A percentile compares a stretch with the other conserved stretches of the same genome.
Evolutionary conservation across 306 rosid species (phyloP).

Genomic region (Sicyos baderoa): DNA sequence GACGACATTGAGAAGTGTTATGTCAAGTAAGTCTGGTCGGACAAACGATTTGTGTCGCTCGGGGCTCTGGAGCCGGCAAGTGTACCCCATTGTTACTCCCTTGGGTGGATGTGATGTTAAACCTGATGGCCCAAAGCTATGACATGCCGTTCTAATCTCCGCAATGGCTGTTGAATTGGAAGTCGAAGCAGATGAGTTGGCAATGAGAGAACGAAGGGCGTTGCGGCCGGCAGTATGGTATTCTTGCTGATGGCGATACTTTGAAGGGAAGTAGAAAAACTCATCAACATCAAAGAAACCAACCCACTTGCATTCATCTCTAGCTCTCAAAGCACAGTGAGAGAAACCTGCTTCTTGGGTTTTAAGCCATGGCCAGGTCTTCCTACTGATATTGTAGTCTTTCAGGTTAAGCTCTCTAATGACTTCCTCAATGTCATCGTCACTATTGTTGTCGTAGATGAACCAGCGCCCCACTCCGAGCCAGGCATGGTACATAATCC

Average conservation of each 20-base stretch:
- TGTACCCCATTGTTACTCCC: slow-evolving; percentile 73
- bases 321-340: slow-evolving; percentile 75
- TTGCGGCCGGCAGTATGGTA: slow-evolving; percentile 47
- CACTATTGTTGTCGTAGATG: slow-evolving; percentile 88
- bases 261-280: slow-evolving; percentile 62
- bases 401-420: slow-evolving; percentile 43
- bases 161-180: slow-evolving; percentile 35
- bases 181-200: slow-evolving; percentile 40
- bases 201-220: slow-evolving; percentile 39
- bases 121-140: slow-evolving; percentile 91
- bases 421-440: slow-evolving; percentile 58
- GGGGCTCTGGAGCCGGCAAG: slow-evolving; percentile 62
- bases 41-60: slow-evolving; percentile 88
- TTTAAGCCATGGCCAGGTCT: slow-evolving; percentile 92
- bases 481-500: slow-evolving; percentile 91
- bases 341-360: slow-evolving; percentile 97
- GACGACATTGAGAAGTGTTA: slow-evolving; percentile 69
- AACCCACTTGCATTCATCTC: slow-evolving; percentile 83
- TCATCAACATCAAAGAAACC: slow-evolving; percentile 94
- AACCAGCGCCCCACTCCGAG: slow-evolving; percentile 92
- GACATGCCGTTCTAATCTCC: slow-evolving; percentile 79
- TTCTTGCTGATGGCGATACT: slow-evolving; percentile 27
- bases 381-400: slow-evolving; percentile 58
- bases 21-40: slow-evolving; percentile 57
- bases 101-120: slow-evolving; percentile 45